phyloP scores from a whole-genome alignment of 805 yeast species.

The Debaryomyces tyrocola region DNA sequence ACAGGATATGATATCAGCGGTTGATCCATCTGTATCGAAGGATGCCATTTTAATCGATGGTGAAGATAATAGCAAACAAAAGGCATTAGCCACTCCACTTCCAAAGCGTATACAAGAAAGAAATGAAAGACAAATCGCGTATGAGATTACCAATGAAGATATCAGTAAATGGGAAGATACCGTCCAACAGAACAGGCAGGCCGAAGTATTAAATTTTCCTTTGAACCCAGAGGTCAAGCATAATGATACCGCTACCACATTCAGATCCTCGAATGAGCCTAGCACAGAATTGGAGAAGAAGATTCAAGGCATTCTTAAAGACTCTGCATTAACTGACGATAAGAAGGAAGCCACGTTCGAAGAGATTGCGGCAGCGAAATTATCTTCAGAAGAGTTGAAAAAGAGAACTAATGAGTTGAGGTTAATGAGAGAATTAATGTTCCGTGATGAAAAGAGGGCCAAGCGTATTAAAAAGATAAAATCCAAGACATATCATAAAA shows the following conservation, averaged over 20 bases:
- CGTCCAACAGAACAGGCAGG: constrained; percentile 73
- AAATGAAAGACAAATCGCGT: constrained; percentile 86
- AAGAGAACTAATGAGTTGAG: constrained; percentile 81
- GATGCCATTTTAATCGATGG: constrained; percentile 50
- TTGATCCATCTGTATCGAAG: constrained; percentile 49
- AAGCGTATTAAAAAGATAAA: constrained; percentile 92
- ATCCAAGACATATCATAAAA: constrained; percentile 83
- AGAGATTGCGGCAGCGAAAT: constrained; percentile 76
- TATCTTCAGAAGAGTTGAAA: constrained; percentile 76
- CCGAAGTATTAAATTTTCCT: constrained; percentile 84
- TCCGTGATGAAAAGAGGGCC: constrained; percentile 89
- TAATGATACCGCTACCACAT: constrained; percentile 51
- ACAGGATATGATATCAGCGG: constrained; percentile 72
- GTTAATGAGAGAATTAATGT: constrained; percentile 93
- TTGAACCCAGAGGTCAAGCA: constrained; percentile 49
- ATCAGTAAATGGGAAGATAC: constrained; percentile 87
- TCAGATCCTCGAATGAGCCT: constrained; percentile 44
- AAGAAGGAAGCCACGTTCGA: constrained; percentile 81
- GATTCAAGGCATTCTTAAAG: constrained; percentile 57
- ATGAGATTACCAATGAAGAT: constrained; percentile 83
- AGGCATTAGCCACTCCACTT: constrained; percentile 73
- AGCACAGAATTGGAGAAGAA: constrained; percentile 65
- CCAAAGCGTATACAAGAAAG: constrained; percentile 85
- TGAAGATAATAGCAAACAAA: constrained; percentile 30
- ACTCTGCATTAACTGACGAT: constrained; percentile 71